Base-by-base conservation (phyloP, 768 basidiomycete genomes). In the Russula virescens region DNA sequence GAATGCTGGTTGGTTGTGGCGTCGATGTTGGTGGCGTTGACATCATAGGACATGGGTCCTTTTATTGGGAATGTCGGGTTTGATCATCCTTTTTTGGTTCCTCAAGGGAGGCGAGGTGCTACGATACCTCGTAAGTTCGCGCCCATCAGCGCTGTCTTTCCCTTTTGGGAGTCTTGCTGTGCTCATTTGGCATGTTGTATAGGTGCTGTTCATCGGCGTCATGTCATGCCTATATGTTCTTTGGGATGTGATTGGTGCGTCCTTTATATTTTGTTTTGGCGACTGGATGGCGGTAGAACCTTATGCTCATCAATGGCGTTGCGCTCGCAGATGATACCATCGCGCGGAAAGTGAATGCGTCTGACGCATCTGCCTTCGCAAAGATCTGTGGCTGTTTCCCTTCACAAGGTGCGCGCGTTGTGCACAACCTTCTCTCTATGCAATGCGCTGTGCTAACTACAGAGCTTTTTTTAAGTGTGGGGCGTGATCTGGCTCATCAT, bases 171-270 rank as follows among this genome's bases (percentile, higher is more conserved):
- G 3, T 40, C 14, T 40, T 40, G 40, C 40, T 10, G 34, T 35
- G 43, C 42, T 54, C 14, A 48, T 43, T 47, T 8, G n/a, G n/a
- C 21, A 8, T 10, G 10, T 10, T 57, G 2, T 21, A 4, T 34
- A 89, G 89, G 78, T 93, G 13, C 72, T 94, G 26, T 94, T 94
- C 71, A 83, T 94, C 38, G 91, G 91, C 19, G 83, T 84, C 64
- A 94, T 94, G 91, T 90, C 88, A 9, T 90, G 88, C 73, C 76
- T 94, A 77, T 94, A 94, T 68, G 87, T 84, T 55, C 78, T 92
- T 1, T 95, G 91, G 89, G 94, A 96, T 68, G 87, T 96, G 54
- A 79, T 92, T 38, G 89, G 91, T 85, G 58, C 61, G 80, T 80
- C 21, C 18, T 57, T 73, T 31, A 3, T 13, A 18, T 3, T 50